phyloP scores from a whole-genome alignment of 345 rosid genomes.

The Isatis tinctoria region DNA sequence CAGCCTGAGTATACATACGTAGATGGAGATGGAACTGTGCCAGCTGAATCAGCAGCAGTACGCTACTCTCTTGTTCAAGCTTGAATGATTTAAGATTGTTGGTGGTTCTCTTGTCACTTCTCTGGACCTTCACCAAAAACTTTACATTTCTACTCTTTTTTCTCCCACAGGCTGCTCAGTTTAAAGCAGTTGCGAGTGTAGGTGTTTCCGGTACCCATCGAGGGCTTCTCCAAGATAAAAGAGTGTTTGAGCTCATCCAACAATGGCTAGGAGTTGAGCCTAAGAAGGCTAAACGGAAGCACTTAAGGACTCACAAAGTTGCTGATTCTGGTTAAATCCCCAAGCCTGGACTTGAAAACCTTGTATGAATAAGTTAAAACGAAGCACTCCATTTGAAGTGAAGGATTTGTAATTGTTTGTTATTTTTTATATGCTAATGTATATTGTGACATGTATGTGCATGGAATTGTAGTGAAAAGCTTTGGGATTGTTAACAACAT shows the following conservation, averaged over 20 bases:
- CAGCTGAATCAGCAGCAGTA: slow-evolving; percentile 81
- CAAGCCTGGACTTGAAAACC: neutral
- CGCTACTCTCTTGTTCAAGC: slow-evolving; percentile 13
- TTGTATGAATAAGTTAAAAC: neutral
- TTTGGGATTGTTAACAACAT: neutral
- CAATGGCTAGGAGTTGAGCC: slow-evolving; percentile 70
- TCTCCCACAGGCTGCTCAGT: slow-evolving; percentile 72
- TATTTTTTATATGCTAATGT: neutral
- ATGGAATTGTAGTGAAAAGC: neutral
- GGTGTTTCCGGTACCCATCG: slow-evolving; percentile 65
- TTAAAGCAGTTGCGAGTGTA: slow-evolving; percentile 54
- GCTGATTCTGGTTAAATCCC: slow-evolving; percentile 25
- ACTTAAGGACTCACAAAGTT: slow-evolving; percentile 41
- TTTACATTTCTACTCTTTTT: neutral
- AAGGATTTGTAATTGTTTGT: slow-evolving; percentile 12
- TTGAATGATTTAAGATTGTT: neutral
- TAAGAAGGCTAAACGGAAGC: slow-evolving; percentile 30
- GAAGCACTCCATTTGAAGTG: neutral
- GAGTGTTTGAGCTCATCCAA: slow-evolving; percentile 49
- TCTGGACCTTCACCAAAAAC: neutral
- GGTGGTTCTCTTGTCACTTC: slow-evolving; percentile 4
- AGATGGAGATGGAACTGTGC: slow-evolving; percentile 96
- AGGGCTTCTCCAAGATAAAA: slow-evolving; percentile 47
- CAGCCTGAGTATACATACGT: slow-evolving; percentile 78
- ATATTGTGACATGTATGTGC: neutral